Evolutionary conservation across 441 rosid species (phyloP), one percentile per base, ranked within the genome.

Genomic region (Iberis amara): DNA sequence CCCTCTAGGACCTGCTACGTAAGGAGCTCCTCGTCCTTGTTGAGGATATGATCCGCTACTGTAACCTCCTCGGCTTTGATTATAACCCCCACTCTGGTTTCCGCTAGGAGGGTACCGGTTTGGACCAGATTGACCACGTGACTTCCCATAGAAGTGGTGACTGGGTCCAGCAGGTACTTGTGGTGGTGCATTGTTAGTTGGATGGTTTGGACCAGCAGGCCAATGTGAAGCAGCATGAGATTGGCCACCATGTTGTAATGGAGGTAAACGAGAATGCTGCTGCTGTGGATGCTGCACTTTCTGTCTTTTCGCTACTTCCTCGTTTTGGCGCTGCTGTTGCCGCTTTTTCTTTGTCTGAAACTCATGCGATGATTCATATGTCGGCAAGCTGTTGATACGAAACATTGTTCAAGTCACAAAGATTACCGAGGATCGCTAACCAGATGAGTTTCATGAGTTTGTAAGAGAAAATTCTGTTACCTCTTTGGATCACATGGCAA

Each of bases 281-380:
- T 74, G 94, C 51, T 74, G 89, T 3, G 88, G 85, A 61, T 85
- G 95, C 70, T 82, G 94, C 30, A 79, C 72, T 66, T 83, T 92
- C 73, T 92, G 98, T n/a, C 85, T 74, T 47, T 86, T 92, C 2
- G 95, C 89, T 33, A 77, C 81, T 68, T 92, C 98, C 65, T 80
- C 90, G 9, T 85, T 79, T 39, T 88, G 95, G 18, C 95, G 78
- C 72, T 76, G 89, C 55, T 85, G 96, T 76, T 85, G 96, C 43
- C 96, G 75, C 73, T 84, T 92, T 68, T 88, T 92, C 89, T 86
- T 92, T 28, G 98, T 88, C 72, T 88, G 96, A 73, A 82, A 92
- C 78, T 92, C 98, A 18, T 92, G 98, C 4, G 96, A 92, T 43
- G 96, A 82, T 64, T 92, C 96, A 42, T 92, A 92, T 66, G 79